phyloP scores from a whole-genome alignment of 768 basidiomycete species.

The Termitomyces sp. region DNA sequence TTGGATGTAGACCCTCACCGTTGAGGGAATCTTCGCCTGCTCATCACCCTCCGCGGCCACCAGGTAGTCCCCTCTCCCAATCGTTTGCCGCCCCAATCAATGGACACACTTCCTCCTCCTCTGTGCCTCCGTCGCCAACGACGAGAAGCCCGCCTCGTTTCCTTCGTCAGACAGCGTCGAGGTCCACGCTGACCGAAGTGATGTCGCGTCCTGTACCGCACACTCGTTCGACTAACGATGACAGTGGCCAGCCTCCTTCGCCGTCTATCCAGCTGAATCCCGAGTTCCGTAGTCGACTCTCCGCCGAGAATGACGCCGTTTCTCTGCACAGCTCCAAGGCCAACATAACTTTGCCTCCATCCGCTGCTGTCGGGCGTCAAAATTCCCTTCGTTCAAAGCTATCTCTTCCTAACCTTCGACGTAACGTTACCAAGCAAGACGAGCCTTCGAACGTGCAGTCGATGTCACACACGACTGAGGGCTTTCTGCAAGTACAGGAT shows the following conservation, averaged over 20 bases:
- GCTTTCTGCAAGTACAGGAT: constrained; percentile 68
- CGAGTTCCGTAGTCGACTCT: constrained; percentile 11
- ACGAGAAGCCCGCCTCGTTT: constrained; percentile 15
- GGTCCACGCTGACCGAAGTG: constrained; percentile 15
- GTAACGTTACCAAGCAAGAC: constrained; percentile 33
- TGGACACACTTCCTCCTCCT: constrained; percentile 2
- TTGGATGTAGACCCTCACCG: constrained; percentile 13
- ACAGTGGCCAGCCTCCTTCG: not conserved
- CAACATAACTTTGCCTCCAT: constrained; percentile 31
- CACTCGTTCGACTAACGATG: constrained; percentile 4
- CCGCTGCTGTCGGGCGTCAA: constrained; percentile 25
- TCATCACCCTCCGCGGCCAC: constrained; percentile 14
- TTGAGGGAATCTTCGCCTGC: constrained; percentile 13
- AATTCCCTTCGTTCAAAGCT: constrained; percentile 54
- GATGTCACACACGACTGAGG: constrained; percentile 21
- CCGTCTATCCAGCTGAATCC: not conserved
- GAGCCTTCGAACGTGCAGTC: constrained; percentile 22
- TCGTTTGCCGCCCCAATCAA: constrained; percentile 9
- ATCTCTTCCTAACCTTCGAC: constrained; percentile 60
- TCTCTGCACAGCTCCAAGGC: constrained; percentile 31
- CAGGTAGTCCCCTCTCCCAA: constrained; percentile 31
- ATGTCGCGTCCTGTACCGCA: not conserved
- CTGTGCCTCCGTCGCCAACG: constrained; percentile 17
- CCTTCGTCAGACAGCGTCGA: constrained; percentile 22
- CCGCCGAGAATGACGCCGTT: constrained; percentile 16